A percentile compares a stretch with the other conserved stretches of the same genome.
phyloP scores from a whole-genome alignment of 352 stramenopile genomes.

The Pythium graminicola region DNA sequence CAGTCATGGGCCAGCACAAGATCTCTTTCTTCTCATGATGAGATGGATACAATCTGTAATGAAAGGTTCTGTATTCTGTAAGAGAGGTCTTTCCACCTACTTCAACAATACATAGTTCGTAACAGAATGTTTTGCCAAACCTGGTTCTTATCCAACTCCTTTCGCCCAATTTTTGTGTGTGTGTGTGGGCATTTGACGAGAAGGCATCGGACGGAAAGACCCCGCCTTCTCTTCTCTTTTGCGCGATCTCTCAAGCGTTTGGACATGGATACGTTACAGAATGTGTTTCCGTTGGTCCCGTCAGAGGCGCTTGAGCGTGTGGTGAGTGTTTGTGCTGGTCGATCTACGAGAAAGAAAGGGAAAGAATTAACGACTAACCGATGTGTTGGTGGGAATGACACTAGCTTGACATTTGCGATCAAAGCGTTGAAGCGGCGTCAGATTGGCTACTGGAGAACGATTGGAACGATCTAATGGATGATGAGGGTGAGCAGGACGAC shows the following conservation, averaged over 20 bases:
- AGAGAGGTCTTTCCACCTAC: slow-evolving; percentile 1
- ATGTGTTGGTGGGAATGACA: neutral
- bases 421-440: slow-evolving; percentile 30
- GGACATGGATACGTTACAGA: slow-evolving; percentile 32
- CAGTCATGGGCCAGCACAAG: neutral
- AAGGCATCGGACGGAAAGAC: neutral
- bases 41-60: slow-evolving; percentile 9
- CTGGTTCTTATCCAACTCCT: slow-evolving; percentile 8
- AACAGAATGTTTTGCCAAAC: slow-evolving; percentile 17
- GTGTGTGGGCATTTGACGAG: neutral
- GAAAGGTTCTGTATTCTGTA: neutral
- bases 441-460: slow-evolving; percentile 34
- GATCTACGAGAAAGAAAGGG: neutral
- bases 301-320: slow-evolving; percentile 26
- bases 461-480: slow-evolving; percentile 29
- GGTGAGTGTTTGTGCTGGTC: slow-evolving; percentile 20
- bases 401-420: slow-evolving; percentile 32
- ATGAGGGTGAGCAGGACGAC: slow-evolving; percentile 15
- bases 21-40: neutral
- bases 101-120: slow-evolving; percentile 9
- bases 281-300: slow-evolving; percentile 30
- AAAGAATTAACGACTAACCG: neutral
- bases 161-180: too few species aligned
- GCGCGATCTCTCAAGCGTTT: too few species aligned
- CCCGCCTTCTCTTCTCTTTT: too few species aligned